Evolutionary conservation across 768 basidiomycete species (phyloP), one percentile per base, ranked within the genome.

Genomic region (Podaxis carcinomalis): DNA sequence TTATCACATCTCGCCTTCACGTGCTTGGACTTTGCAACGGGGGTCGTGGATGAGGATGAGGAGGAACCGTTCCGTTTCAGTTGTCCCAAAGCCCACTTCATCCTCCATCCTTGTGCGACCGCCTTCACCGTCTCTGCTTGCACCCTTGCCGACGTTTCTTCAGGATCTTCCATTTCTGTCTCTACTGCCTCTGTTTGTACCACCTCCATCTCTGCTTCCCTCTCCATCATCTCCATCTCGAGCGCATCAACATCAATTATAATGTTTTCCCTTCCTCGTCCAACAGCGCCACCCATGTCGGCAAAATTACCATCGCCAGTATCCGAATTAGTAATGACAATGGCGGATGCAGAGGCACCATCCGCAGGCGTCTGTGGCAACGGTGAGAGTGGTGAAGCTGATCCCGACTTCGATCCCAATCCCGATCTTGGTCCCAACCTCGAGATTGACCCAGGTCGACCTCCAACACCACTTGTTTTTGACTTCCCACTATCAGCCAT

Each of bases 51-150:
- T 1, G 62, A 59, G 10, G 62, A 63, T 1, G 51, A 58, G n/a
- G 60, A 55, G 6, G 56, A 57, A 28, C 36, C 46, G 4, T 37
- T 46, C 27, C 37, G 37, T 23, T 63, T 46, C 16, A 58, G 7
- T 44, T 63, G 56, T 16, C 59, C 73, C 76, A 70, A 50, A 4
- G 72, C 66, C 68, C 71, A 75, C 42, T 65, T 69, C 36, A 68
- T 58, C 59, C 69, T 68, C 73, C 73, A 75, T 2, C 73, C 72
- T 23, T 70, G 61, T 65, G 69, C 67, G 28, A 75, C 68, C 4
- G 64, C 66, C 19, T 65, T 67, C 14, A 55, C 47, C 44, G 57
- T 49, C 54, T 59, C 58, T 4, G 39, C 50, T 11, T 37, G 55
- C 14, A 51, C 37, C 23, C 51, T 62, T 64, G 53, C 57, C 63